A percentile compares a stretch with the other conserved stretches of the same genome.
Evolutionary conservation across 495 filamentous ascomycete genomes (phyloP).

Genomic region (Penicillium goetzii): DNA sequence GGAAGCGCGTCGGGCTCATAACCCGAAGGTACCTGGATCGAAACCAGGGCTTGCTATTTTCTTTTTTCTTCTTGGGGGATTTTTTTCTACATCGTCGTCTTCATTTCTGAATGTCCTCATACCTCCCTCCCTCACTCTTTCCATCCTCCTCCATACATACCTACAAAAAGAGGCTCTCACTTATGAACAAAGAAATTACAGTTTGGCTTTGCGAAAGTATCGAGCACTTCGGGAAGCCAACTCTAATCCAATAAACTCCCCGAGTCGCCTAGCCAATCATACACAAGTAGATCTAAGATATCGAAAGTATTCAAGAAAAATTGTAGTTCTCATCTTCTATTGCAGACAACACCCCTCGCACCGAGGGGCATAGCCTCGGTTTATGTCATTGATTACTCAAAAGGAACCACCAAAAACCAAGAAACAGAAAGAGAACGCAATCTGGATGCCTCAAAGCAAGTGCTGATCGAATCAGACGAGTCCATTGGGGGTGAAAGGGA

Average conservation of each 20-base stretch:
- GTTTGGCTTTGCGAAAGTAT: too few relatives aligned
- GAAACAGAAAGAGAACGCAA: background rate
- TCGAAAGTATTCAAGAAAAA: background rate
- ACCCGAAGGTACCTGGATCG: conserved; percentile 15
- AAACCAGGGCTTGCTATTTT: conserved; percentile 14
- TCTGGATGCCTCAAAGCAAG: background rate
- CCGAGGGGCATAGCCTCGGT: background rate
- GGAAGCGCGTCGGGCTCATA: conserved; percentile 15
- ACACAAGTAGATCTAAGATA: background rate
- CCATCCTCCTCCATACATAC: background rate
- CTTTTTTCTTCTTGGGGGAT: background rate
- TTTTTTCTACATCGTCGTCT: too few relatives aligned
- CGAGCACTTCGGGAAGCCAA: background rate
- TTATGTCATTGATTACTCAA: background rate
- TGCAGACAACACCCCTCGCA: background rate
- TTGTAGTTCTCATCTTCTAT: background rate
- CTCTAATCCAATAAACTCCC: background rate
- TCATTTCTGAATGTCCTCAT: background rate
- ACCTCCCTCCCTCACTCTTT: too few relatives aligned
- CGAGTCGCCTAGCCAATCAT: background rate
- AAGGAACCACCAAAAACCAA: background rate
- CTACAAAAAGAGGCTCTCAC: background rate
- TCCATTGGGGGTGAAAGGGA: background rate
- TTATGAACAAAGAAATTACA: too few relatives aligned
- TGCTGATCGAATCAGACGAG: background rate